Percentiles rank a stretch among this genome's conserved stretches.
Conservation (phyloP, 2,329 filamentous ascomycete genomes). For the Amauroascus niger region DNA sequence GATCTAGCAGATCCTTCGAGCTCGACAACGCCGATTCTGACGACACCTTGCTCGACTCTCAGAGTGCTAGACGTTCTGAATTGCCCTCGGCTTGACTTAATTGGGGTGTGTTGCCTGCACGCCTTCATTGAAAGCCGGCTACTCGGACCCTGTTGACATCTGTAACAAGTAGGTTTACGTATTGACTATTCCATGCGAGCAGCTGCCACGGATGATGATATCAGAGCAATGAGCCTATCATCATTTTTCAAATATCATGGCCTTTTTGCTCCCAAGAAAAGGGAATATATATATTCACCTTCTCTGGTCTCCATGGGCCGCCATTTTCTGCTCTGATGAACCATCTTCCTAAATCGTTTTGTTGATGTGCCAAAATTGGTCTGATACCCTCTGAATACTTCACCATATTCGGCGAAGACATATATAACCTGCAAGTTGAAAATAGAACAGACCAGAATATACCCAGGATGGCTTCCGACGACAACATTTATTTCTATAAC, state of each 20-base stretch:
- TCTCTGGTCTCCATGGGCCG: not conserved
- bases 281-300: not conserved
- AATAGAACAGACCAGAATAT: not conserved
- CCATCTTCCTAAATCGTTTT: not conserved
- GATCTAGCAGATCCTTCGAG: no score
- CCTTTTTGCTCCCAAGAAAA: not conserved
- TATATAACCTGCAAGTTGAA: no score
- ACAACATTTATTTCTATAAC: conserved; percentile 37
- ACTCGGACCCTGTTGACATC: not conserved
- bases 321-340: not conserved
- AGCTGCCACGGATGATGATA: not conserved
- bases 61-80: no score
- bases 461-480: not conserved
- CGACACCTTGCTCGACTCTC: no score
- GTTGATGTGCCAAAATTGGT: not conserved
- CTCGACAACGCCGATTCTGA: no score
- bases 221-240: not conserved
- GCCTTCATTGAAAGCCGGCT: no score
- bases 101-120: no score
- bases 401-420: no score
- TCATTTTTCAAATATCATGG: not conserved
- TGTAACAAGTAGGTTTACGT: not conserved
- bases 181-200: not conserved
- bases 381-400: not conserved
- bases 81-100: no score